A percentile compares a stretch with the other conserved stretches of the same genome.
These are phyloP conservation scores for Quaeritorhiza haematococci DNA, from an alignment of 371 early-diverging fungal genomes.

Conservation along the genomic window DNA sequence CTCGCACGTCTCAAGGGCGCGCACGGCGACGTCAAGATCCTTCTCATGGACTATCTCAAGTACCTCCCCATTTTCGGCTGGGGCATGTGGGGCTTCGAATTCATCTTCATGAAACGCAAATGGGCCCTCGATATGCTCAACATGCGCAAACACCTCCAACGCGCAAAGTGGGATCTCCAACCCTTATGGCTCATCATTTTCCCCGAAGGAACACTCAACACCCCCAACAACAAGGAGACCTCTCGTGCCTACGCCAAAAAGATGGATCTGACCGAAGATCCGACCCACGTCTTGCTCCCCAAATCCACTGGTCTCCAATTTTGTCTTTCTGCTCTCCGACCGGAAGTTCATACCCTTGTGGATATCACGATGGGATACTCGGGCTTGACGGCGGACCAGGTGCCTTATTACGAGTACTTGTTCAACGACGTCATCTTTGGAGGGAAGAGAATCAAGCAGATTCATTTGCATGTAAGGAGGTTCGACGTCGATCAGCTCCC, in stretches of 20 bases:
- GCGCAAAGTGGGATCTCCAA: constrained; percentile 9
- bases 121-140: constrained; percentile 64
- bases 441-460: constrained; percentile 60
- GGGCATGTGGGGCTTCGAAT: constrained; percentile 78
- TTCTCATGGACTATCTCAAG: constrained; percentile 23
- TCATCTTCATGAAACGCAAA: constrained; percentile 76
- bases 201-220: constrained; percentile 79
- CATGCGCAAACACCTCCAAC: constrained; percentile 14
- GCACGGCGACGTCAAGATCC: constrained; percentile 30
- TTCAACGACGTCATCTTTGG: constrained; percentile 65
- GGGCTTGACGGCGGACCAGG: constrained; percentile 66
- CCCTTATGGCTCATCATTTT: constrained; percentile 87
- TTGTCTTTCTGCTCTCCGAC: constrained; percentile 53
- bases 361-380: constrained; percentile 83
- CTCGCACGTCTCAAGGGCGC: constrained; percentile 3
- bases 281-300: constrained; percentile 17
- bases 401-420: constrained; percentile 75
- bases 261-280: constrained; percentile 11
- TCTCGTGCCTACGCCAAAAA: constrained; percentile 26
- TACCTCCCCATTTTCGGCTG: constrained; percentile 29
- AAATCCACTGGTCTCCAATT: constrained; percentile 59
- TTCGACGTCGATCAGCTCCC: constrained; percentile 29
- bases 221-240: constrained; percentile 25
- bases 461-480: constrained; percentile 76
- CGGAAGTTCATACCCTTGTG: constrained; percentile 55